Conservation (phyloP, 352 stramenopile genomes). For the Globisporangium iwayamae region DNA sequence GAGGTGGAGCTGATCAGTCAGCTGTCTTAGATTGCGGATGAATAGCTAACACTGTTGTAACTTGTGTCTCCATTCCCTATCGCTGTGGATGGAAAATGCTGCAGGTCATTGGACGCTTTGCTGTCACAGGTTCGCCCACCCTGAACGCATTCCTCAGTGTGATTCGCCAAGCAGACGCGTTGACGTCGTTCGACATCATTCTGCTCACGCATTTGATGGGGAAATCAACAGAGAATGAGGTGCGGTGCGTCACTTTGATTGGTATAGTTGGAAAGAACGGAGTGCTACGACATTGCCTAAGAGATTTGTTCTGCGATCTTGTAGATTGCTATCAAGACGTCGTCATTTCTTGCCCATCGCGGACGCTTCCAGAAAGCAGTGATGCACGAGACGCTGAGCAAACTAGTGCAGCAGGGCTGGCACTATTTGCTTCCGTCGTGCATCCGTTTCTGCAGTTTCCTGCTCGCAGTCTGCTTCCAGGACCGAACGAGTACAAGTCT, state of each 20-base stretch:
- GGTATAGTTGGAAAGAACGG: too few relatives aligned
- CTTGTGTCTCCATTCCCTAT: neutral
- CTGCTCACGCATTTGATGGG: conserved; percentile 61
- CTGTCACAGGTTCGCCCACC: conserved; percentile 41
- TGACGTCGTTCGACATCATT: conserved; percentile 61
- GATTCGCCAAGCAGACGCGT: conserved; percentile 37
- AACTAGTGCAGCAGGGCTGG: conserved; percentile 46
- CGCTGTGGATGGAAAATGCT: neutral
- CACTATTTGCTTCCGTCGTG: conserved; percentile 35
- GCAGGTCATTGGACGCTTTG: conserved; percentile 57
- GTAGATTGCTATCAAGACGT: conserved; percentile 40
- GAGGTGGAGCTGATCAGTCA: neutral
- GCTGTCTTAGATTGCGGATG: too few relatives aligned
- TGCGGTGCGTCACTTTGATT: conserved; percentile 8
- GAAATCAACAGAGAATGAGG: conserved; percentile 61
- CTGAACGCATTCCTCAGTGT: conserved; percentile 44
- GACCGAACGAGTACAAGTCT: conserved; percentile 25
- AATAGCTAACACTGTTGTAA: neutral
- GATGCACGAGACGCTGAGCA: conserved; percentile 26
- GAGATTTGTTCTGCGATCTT: neutral
- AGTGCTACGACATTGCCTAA: too few relatives aligned
- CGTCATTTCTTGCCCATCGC: conserved; percentile 36
- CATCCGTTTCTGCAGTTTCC: conserved; percentile 51
- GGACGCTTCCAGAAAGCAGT: conserved; percentile 30
- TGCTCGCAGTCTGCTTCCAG: conserved; percentile 46